Conservation (phyloP, 257 asterid species). For the Dorcoceras hygrometricum region DNA sequence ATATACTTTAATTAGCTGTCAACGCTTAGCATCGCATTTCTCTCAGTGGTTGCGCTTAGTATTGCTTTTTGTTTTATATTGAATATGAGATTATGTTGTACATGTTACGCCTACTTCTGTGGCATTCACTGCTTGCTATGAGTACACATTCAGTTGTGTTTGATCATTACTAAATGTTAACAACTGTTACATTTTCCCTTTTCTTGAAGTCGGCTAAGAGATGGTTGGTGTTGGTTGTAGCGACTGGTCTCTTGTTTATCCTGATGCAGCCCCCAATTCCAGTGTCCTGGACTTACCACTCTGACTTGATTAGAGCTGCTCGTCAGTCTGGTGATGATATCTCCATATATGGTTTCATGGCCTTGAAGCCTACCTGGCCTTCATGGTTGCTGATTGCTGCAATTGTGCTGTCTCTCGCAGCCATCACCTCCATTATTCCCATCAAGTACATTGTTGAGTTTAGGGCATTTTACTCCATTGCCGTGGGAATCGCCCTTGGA, state of each 20-base stretch:
- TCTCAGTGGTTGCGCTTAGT: constrained; percentile 7
- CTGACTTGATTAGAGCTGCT: constrained; percentile 74
- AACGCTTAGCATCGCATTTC: neutral
- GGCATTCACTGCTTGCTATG: constrained; percentile 4
- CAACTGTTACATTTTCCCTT: constrained; percentile 9
- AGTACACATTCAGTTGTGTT: neutral
- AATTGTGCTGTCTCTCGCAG: constrained; percentile 85
- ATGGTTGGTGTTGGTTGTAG: constrained; percentile 78
- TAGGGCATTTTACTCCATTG: constrained; percentile 72
- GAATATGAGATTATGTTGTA: neutral
- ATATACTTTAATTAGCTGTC: neutral
- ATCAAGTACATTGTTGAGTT: constrained; percentile 81
- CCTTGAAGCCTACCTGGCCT: constrained; percentile 91
- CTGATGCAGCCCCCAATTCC: constrained; percentile 96
- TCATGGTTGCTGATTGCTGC: constrained; percentile 93
- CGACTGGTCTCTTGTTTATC: constrained; percentile 76
- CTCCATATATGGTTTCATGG: constrained; percentile 90
- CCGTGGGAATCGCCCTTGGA: constrained; percentile 87
- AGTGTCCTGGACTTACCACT: constrained; percentile 72
- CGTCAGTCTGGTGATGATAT: constrained; percentile 90
- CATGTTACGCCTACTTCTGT: constrained; percentile 8
- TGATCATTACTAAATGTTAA: constrained; percentile 15
- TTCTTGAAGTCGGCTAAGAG: constrained; percentile 85
- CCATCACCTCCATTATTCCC: constrained; percentile 87
- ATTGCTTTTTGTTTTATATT: neutral